Evolutionary conservation across 2,329 filamentous ascomycete species (phyloP), one percentile per base, ranked within the genome.

Genomic region (Graphilbum fragrans): DNA sequence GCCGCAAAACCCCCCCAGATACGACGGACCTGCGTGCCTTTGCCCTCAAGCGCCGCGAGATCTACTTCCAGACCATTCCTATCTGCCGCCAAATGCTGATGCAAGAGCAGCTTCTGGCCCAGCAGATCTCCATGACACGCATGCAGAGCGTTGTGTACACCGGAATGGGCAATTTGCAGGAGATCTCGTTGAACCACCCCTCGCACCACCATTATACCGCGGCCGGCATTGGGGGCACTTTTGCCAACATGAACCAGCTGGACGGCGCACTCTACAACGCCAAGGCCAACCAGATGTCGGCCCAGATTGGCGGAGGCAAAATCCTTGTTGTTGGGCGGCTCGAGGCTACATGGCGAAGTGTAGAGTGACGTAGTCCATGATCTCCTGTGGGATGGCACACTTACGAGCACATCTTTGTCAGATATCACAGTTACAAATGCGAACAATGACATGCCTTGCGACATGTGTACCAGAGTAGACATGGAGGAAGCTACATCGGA

Each of bases 51-150:
- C 50, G 57, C 2, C 58, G 53, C 5, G 14, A 39, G 2, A 51
- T 63, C 2, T 63, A 60, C 39, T 40, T 43, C 2, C 47, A 62
- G 41, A 65, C 61, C 0, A 47, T 60, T 20, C 53, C 50, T 16
- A 45, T 45, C 16, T 49, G 46, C 41, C 45, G 46, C 21, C 19
- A 23, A 16, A 33, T 48, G 8, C 4, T 48, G 12, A 19, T 19
- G 6, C 27, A 46, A 32, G 18, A 43, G 22, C 12, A 16, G 31
- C 3, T 47, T 1, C 6, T 21, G 14, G 38, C 37, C 18, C 27
- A 16, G 17, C 21, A 38, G 14, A 37, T 31, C 12, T 19, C 10
- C 27, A 39, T 41, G 29, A 2, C 14, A 25, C 29, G 37, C 6
- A 22, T 41, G 2, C 19, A 34, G 33, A 39, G 45, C 23, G 27